Evolutionary conservation across 257 asterid genomes (phyloP).

Genomic region (Nicotiana attenuata): DNA sequence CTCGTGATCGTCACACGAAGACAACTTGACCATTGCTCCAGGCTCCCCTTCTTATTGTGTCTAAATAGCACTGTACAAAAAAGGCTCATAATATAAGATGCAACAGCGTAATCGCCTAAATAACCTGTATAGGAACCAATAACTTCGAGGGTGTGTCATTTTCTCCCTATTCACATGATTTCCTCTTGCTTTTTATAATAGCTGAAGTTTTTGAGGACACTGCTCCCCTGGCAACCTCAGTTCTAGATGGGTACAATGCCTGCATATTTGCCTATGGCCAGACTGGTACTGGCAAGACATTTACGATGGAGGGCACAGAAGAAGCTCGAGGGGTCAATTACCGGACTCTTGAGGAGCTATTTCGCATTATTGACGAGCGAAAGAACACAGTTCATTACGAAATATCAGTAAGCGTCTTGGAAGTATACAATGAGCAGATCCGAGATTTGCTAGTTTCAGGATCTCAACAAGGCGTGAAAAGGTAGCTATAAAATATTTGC

Average conservation of each 20-base stretch:
- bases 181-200: conserved; percentile 24
- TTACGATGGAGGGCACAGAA: conserved; percentile 90
- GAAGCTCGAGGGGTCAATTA: conserved; percentile 95
- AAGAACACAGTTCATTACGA: conserved; percentile 57
- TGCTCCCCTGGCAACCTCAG: conserved; percentile 80
- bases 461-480: conserved; percentile 55
- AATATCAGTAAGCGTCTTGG: conserved; percentile 84
- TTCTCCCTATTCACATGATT: background rate
- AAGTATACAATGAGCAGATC: conserved; percentile 94
- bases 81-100: too few species aligned
- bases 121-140: background rate
- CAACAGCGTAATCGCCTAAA: background rate
- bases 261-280: conserved; percentile 97
- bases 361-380: conserved; percentile 71
- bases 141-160: background rate
- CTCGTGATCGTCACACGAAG: too few species aligned
- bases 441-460: conserved; percentile 66
- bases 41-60: too few species aligned
- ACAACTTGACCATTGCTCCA: too few species aligned
- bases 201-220: conserved; percentile 90
- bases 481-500: conserved; percentile 31
- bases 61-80: too few species aligned
- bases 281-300: conserved; percentile 96
- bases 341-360: conserved; percentile 78
- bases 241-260: conserved; percentile 86